phyloP scores from a whole-genome alignment of 345 rosid species.

The Eucalyptus camaldulensis region DNA sequence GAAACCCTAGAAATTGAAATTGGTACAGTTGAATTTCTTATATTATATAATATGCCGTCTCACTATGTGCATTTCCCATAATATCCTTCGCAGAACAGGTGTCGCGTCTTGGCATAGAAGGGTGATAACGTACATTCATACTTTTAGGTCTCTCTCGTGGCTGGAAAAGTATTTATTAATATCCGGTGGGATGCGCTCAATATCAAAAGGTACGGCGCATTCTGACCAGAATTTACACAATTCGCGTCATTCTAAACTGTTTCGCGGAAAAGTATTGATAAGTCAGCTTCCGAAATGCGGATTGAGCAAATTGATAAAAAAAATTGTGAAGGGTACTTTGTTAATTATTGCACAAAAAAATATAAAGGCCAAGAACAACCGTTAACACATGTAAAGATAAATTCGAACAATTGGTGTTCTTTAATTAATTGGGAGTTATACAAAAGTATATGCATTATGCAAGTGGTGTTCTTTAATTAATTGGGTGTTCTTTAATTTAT shows the following conservation, averaged over 20 bases:
- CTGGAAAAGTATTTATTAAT: too few species aligned
- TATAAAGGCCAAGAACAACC: not conserved
- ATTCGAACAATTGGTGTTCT: not conserved
- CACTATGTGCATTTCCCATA: not conserved
- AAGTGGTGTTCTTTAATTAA: too few species aligned
- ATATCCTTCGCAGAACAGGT: not conserved
- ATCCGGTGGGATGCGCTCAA: too few species aligned
- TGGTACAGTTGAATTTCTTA: not conserved
- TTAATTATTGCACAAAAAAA: not conserved
- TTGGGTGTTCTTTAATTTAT: too few species aligned
- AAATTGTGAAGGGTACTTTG: not conserved
- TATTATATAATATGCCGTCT: too few species aligned
- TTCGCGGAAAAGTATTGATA: not conserved
- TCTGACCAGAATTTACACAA: too few species aligned
- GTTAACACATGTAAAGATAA: not conserved
- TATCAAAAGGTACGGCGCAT: too few species aligned
- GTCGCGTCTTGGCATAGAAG: not conserved
- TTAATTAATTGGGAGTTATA: too few species aligned
- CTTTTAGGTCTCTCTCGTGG: not conserved
- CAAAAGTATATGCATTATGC: not conserved
- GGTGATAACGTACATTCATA: not conserved
- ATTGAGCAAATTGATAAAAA: too few species aligned
- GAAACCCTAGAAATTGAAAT: too few species aligned
- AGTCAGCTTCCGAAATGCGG: not conserved
- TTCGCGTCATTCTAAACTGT: too few species aligned